Percentiles rank a stretch among this genome's conserved stretches.
phyloP scores from a whole-genome alignment of 306 rosid genomes.

The Sophora flavescens region DNA sequence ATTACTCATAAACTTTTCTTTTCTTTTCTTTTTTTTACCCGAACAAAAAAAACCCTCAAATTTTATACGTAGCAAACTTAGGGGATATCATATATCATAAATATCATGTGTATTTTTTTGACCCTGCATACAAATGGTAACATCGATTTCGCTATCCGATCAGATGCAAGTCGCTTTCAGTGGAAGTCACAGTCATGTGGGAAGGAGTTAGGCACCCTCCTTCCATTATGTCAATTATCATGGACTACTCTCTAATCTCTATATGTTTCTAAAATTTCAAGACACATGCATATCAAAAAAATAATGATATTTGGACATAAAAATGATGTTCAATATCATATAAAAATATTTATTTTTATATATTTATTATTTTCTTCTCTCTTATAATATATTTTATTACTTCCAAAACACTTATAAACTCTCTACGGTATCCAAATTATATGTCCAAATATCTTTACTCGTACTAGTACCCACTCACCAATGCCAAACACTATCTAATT shows the following conservation, averaged over 20 bases:
- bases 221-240: slow-evolving; percentile 23
- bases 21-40: background rate
- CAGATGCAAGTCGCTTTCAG: slow-evolving; percentile 7
- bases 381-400: too few species aligned
- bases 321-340: too few species aligned
- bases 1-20: background rate
- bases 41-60: background rate
- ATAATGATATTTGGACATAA: too few species aligned
- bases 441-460: too few species aligned
- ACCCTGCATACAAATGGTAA: background rate
- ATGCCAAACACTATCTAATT: background rate
- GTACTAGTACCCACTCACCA: background rate
- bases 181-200: background rate
- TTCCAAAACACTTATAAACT: too few species aligned
- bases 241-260: background rate
- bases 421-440: too few species aligned
- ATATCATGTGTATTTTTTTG: background rate
- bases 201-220: background rate
- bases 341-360: too few species aligned
- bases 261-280: background rate
- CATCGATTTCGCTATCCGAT: background rate
- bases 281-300: background rate
- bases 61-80: background rate
- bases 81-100: too few species aligned
- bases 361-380: too few species aligned